Percentiles rank a stretch among this genome's conserved stretches.
Conservation (phyloP, 179 eudicot genomes). For the Spergularia azorica region DNA sequence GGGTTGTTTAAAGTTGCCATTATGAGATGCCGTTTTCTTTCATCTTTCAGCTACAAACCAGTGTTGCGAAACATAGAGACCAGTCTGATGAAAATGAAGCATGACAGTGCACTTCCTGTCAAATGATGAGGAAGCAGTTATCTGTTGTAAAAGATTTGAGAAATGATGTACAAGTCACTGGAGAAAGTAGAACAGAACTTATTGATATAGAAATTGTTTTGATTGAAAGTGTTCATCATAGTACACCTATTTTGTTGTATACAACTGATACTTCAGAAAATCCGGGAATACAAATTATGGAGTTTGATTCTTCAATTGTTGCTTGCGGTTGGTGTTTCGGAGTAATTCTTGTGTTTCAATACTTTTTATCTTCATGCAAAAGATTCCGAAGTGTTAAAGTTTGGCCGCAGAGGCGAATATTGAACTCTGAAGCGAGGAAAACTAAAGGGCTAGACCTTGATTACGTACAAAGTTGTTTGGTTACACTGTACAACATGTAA, state of each 20-base stretch:
- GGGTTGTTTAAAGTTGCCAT: neutral
- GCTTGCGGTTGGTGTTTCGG: no score
- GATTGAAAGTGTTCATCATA: neutral
- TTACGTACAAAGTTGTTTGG: slow-evolving; percentile 10
- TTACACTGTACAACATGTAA: slow-evolving; percentile 22
- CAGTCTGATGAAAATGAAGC: slow-evolving; percentile 84
- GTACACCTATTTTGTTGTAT: neutral
- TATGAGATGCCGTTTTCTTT: neutral
- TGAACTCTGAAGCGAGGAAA: no score
- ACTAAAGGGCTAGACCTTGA: neutral
- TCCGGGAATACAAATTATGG: neutral
- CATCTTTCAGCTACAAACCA: slow-evolving; percentile 75
- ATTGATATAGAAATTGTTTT: neutral
- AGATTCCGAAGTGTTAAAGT: neutral
- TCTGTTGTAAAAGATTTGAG: neutral
- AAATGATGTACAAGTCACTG: slow-evolving; percentile 10
- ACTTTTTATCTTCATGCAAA: neutral
- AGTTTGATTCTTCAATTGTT: neutral
- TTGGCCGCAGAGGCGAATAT: neutral
- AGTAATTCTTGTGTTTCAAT: no score
- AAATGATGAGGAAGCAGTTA: slow-evolving; percentile 33
- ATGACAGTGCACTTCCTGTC: slow-evolving; percentile 59
- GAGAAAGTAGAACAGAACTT: neutral
- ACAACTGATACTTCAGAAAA: neutral
- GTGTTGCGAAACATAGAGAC: slow-evolving; percentile 84